phyloP scores from a whole-genome alignment of 805 yeast genomes.

The Jamesozyma rosinii region DNA sequence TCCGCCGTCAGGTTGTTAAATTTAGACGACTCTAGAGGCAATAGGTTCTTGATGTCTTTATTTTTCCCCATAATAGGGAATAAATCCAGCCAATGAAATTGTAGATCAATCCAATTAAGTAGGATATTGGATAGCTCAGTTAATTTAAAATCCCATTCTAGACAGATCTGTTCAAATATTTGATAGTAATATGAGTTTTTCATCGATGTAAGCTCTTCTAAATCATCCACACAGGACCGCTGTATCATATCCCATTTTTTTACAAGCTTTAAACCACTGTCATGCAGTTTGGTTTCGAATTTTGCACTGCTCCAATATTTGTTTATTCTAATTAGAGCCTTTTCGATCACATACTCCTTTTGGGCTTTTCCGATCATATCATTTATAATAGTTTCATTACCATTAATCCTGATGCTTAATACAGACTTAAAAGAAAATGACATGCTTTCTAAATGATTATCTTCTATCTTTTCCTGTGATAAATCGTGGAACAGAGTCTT shows the following conservation, averaged over 20 bases:
- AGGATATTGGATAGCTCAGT: slow-evolving; percentile 42
- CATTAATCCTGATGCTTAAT: slow-evolving; percentile 44
- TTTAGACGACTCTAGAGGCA: slow-evolving; percentile 62
- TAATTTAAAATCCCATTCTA: slow-evolving; percentile 48
- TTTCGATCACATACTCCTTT: slow-evolving; percentile 61
- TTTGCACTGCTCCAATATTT: slow-evolving; percentile 45
- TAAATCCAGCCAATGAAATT: slow-evolving; percentile 80
- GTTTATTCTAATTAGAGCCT: slow-evolving; percentile 42
- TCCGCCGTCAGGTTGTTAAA: slow-evolving; percentile 58
- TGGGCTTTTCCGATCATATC: slow-evolving; percentile 53
- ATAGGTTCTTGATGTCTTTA: slow-evolving; percentile 47
- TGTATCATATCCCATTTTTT: slow-evolving; percentile 60
- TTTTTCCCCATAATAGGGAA: slow-evolving; percentile 64
- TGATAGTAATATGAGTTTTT: slow-evolving; percentile 53
- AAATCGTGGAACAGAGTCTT: slow-evolving; percentile 34
- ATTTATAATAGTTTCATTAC: slow-evolving; percentile 40
- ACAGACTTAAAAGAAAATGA: slow-evolving; percentile 47
- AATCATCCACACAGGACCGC: slow-evolving; percentile 48
- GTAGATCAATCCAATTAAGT: slow-evolving; percentile 74
- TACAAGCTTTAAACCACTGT: slow-evolving; percentile 45
- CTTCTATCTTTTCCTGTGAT: slow-evolving; percentile 9
- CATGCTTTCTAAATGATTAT: slow-evolving; percentile 14
- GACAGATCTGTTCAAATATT: slow-evolving; percentile 50
- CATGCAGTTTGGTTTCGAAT: slow-evolving; percentile 47
- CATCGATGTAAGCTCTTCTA: slow-evolving; percentile 60